These are phyloP conservation scores for Hymenoscyphus linearis DNA, from an alignment of 2,329 filamentous ascomycete genomes.

Conservation along the genomic window DNA sequence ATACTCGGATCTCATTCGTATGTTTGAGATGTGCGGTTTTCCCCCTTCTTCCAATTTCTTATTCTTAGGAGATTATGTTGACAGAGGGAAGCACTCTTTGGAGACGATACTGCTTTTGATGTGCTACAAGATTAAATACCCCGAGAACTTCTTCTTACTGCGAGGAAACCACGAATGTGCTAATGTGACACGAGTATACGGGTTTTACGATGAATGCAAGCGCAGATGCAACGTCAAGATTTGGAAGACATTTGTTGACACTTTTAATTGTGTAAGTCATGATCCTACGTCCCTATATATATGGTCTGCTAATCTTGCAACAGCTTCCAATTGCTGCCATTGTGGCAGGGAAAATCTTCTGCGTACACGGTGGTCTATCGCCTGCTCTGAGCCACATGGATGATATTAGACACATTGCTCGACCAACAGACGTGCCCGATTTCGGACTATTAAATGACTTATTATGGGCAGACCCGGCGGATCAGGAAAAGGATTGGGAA, in stretches of 20 bases:
- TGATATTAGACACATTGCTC: slow-evolving; percentile 91
- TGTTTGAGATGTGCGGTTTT: slow-evolving; percentile 99
- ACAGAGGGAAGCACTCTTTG: slow-evolving; percentile 83
- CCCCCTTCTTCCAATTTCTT: slow-evolving; percentile 88
- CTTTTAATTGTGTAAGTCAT: slow-evolving; percentile 67
- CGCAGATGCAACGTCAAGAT: slow-evolving; percentile 92
- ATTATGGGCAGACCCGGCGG: slow-evolving; percentile 94
- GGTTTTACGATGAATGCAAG: slow-evolving; percentile 98
- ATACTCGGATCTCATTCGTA: slow-evolving; percentile 90
- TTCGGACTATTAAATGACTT: slow-evolving; percentile 94
- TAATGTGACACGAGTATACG: slow-evolving; percentile 91
- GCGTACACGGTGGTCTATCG: slow-evolving; percentile 90
- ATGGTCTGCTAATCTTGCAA: slow-evolving; percentile 14
- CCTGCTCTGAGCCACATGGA: slow-evolving; percentile 95
- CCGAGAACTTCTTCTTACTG: slow-evolving; percentile 94
- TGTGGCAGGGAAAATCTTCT: slow-evolving; percentile 95
- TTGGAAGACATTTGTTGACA: slow-evolving; percentile 97
- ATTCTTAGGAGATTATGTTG: slow-evolving; percentile 94
- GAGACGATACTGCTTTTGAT: slow-evolving; percentile 90
- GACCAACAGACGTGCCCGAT: slow-evolving; percentile 94
- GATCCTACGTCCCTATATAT: neutral
- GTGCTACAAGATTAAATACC: slow-evolving; percentile 96
- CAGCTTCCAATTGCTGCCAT: slow-evolving; percentile 87
- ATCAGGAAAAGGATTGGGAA: slow-evolving; percentile 98
- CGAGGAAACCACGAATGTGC: slow-evolving; percentile 96